Conservation (phyloP, 441 rosid genomes). For the Eugenia klotzschiana region DNA sequence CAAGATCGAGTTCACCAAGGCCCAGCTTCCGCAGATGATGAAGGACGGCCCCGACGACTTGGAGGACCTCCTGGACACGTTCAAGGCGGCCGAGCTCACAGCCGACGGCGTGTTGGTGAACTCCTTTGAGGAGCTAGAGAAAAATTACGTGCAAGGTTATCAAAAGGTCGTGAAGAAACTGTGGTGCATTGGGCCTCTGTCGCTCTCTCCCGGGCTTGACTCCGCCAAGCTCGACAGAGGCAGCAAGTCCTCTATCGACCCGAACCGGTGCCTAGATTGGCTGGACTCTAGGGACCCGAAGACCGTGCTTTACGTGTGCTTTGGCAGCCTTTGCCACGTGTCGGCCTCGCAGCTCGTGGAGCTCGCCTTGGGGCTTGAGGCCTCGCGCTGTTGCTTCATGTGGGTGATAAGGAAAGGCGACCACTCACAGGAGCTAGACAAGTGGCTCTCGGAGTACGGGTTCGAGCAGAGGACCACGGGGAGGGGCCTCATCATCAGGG, state of each 20-base stretch:
- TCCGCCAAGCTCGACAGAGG: not conserved
- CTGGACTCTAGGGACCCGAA: not conserved
- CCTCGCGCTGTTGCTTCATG: not conserved
- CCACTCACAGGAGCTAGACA: not conserved
- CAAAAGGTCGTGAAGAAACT: not conserved
- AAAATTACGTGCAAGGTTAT: not conserved
- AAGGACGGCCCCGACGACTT: not conserved
- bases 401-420: conserved; percentile 10
- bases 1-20: not conserved
- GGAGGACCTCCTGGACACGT: not conserved
- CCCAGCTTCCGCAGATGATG: not conserved
- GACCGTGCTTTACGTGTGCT: conserved; percentile 5
- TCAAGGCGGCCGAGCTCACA: conserved; percentile 2
- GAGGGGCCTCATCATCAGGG: not conserved
- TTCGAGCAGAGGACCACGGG: not conserved
- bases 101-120: conserved; percentile 7
- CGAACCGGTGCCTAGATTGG: not conserved
- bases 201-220: not conserved
- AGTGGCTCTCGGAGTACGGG: not conserved
- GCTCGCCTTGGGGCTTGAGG: conserved; percentile 3
- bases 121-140: conserved; percentile 7
- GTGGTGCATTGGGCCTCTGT: conserved; percentile 9
- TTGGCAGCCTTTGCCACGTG: conserved; percentile 3
- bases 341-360: not conserved
- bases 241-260: not conserved